Percentiles rank a stretch among this genome's conserved stretches.
phyloP scores from a whole-genome alignment of 768 basidiomycete genomes.

The Peribolospora kevripleyi region DNA sequence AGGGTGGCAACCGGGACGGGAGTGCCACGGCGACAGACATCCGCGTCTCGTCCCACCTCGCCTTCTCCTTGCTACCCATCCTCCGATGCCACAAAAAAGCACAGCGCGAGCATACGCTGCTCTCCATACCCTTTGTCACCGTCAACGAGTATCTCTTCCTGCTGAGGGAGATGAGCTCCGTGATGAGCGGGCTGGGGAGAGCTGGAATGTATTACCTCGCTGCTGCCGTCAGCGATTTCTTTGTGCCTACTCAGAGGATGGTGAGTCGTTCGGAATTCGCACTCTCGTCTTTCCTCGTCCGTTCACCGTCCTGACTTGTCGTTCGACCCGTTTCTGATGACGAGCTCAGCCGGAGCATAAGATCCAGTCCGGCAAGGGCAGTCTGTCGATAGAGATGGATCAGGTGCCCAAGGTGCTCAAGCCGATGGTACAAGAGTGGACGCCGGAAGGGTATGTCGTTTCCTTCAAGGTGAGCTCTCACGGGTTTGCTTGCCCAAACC shows the following conservation, averaged over 20 bases:
- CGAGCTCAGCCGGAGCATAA: constrained; percentile 73
- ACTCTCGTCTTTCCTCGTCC: background rate
- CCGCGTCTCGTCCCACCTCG: background rate
- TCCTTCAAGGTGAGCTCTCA: constrained; percentile 61
- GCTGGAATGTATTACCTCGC: constrained; percentile 85
- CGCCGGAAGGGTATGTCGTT: constrained; percentile 65
- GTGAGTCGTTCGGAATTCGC: constrained; percentile 25
- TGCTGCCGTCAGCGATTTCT: constrained; percentile 95
- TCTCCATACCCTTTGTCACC: constrained; percentile 72
- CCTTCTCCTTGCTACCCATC: constrained; percentile 33
- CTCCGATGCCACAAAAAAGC: constrained; percentile 58
- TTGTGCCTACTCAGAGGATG: constrained; percentile 72
- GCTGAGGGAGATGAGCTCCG: constrained; percentile 43
- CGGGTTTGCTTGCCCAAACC: background rate
- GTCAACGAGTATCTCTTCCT: constrained; percentile 93
- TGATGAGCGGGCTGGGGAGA: constrained; percentile 28
- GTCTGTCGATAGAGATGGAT: constrained; percentile 87
- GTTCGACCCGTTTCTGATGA: background rate
- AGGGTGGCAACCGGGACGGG: background rate
- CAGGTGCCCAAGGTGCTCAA: constrained; percentile 91
- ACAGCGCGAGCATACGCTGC: constrained; percentile 44
- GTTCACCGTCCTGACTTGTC: background rate
- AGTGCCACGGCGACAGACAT: background rate
- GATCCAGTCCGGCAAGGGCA: constrained; percentile 90
- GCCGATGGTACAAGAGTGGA: constrained; percentile 86